Base-by-base conservation (phyloP, 2,329 filamentous ascomycete genomes). In the Cadophora sp. region DNA sequence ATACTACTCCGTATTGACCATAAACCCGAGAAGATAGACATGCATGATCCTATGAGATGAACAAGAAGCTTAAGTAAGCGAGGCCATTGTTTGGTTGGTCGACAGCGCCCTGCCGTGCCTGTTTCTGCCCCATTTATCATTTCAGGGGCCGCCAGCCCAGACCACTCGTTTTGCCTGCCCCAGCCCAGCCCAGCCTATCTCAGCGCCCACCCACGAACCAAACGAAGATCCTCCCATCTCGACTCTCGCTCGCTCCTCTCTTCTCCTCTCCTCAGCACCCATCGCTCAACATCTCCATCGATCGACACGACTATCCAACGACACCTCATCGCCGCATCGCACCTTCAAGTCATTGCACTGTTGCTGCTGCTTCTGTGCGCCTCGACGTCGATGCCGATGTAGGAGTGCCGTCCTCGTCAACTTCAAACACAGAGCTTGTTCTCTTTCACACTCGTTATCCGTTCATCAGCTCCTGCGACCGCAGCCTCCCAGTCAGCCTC, bases 381-480 rank as follows among this genome's bases (percentile, higher is more conserved):
- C n/a, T 67, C 60, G 62, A 63, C 51, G 22, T 53, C 65, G 45
- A 67, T 68, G 61, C 62, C 65, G 41, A 65, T 67, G 65, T 68
- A 68, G 61, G 45, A 51, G 48, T 51, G 33, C 22, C 51, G 58
- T 27, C 18, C 39, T 56, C 47, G 30, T 61, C 27, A 33, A 62
- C 56, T 58, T 30, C 45, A 33, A 36, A 59, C 62, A 11, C 53
- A 68, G 71, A 73, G 72, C 67, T 72, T 66, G 67, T 70, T 70
- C 71, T 72, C 66, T 64, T 50, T 65, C 66, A 74, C 73, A 72
- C 62, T 74, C 73, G 69, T 73, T 74, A 65, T 59, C 47, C 51
- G 47, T 55, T 63, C 65, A 24, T 47, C 59, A 22, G 33, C 65
- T 67, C 30, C 43, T 66, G 66, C 70, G 69, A 66, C 66, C 65